Evolutionary conservation across 768 basidiomycete species (phyloP).

Genomic region (Xanthoconium stramineum): DNA sequence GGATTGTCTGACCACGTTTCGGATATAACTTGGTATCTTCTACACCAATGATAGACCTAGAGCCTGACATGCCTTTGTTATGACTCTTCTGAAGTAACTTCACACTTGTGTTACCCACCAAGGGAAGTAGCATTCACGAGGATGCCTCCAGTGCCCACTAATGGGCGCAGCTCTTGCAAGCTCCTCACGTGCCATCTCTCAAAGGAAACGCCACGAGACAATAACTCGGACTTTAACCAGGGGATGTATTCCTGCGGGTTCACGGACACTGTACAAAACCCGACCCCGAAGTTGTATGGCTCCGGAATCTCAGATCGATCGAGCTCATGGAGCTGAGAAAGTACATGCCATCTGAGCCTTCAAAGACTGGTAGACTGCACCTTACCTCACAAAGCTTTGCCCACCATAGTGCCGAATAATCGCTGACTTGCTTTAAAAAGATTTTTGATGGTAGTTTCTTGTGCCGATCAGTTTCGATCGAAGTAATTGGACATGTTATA

Average conservation of each 20-base stretch:
- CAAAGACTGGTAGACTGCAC: not conserved
- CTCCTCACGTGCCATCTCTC: constrained; percentile 39
- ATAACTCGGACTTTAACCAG: constrained; percentile 43
- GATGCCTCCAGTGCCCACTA: constrained; percentile 36
- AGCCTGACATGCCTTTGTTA: constrained; percentile 37
- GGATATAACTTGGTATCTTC: constrained; percentile 75
- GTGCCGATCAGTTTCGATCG: constrained; percentile 1
- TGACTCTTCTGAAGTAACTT: not conserved
- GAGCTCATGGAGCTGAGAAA: constrained; percentile 32
- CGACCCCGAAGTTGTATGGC: constrained; percentile 35
- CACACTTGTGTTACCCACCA: constrained; percentile 33
- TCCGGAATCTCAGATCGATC: constrained; percentile 34
- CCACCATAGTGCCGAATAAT: constrained; percentile 36
- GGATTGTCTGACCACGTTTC: constrained; percentile 79
- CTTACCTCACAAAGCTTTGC: constrained; percentile 37
- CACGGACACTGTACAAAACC: constrained; percentile 46
- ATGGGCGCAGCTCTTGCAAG: constrained; percentile 44
- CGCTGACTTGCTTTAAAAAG: constrained; percentile 24
- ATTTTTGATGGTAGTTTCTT: constrained; percentile 39
- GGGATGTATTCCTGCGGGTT: constrained; percentile 50
- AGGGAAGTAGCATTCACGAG: constrained; percentile 58
- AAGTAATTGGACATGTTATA: not conserved
- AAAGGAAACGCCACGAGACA: constrained; percentile 41
- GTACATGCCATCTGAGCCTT: not conserved
- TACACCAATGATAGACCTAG: constrained; percentile 73